phyloP scores from a whole-genome alignment of 83 land plant genomes.

The Isoetes engelmannii region DNA sequence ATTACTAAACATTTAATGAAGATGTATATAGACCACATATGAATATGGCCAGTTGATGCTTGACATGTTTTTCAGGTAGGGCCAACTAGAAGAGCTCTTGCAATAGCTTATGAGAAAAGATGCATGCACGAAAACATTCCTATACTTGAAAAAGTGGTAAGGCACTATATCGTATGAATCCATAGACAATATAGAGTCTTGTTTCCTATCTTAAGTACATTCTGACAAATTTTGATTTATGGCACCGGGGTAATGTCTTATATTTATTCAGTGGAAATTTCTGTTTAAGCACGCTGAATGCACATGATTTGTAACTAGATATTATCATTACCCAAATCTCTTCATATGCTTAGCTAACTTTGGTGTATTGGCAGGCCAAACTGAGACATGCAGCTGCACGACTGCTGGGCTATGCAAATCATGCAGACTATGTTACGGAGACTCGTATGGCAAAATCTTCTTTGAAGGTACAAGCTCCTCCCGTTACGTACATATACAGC shows the following conservation, averaged over 20 bases:
- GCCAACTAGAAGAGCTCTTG: constrained; percentile 63
- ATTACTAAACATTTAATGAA: too few relatives aligned
- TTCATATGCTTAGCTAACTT: neutral
- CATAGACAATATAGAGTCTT: too few relatives aligned
- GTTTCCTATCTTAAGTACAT: neutral
- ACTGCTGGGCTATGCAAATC: constrained; percentile 65
- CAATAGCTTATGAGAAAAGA: constrained; percentile 69
- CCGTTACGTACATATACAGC: neutral
- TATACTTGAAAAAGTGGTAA: constrained; percentile 78
- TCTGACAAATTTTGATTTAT: neutral
- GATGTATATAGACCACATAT: too few relatives aligned
- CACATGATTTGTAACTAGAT: too few relatives aligned
- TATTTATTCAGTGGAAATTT: neutral
- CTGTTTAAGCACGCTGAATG: neutral
- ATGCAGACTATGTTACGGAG: constrained; percentile 69
- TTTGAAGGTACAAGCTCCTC: constrained; percentile 42
- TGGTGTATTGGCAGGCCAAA: constrained; percentile 40
- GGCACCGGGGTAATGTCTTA: neutral
- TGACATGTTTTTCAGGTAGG: constrained; percentile 48
- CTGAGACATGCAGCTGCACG: constrained; percentile 70
- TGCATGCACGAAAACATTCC: constrained; percentile 66
- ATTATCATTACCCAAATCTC: too few relatives aligned
- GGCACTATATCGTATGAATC: neutral
- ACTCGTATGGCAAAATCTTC: constrained; percentile 72
- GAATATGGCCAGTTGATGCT: too few relatives aligned